Conservation (phyloP, 2,329 filamentous ascomycete species). For the Penicillium sp. region DNA sequence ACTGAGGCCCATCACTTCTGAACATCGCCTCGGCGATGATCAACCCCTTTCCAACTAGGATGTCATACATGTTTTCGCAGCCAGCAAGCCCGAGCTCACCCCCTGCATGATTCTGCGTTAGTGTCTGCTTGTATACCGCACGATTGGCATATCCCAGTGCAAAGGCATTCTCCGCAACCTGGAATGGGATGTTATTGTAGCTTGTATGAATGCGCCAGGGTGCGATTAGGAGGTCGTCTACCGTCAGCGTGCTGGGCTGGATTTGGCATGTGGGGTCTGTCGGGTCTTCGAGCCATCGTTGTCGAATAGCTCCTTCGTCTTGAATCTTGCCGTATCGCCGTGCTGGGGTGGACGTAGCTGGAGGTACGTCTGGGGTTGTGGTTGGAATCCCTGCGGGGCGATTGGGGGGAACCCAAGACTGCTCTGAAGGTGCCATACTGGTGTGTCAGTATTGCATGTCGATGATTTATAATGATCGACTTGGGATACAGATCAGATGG, state of each 20-base stretch:
- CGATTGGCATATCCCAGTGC: background rate
- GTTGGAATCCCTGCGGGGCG: background rate
- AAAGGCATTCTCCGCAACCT: background rate
- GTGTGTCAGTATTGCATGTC: background rate
- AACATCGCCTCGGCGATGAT: background rate
- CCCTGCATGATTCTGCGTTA: background rate
- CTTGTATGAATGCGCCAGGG: background rate
- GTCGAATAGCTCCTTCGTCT: background rate
- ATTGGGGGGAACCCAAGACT: background rate
- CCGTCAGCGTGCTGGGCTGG: background rate
- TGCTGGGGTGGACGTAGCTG: background rate
- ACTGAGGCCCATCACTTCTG: background rate
- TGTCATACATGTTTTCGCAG: background rate
- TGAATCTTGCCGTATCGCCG: background rate
- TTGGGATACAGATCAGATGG: background rate
- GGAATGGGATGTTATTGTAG: background rate
- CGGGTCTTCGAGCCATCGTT: constrained; percentile 1
- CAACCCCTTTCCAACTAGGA: background rate
- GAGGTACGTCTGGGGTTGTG: background rate
- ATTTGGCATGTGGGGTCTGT: background rate
- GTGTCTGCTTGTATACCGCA: background rate
- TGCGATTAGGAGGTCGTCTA: background rate
- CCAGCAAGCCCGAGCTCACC: background rate
- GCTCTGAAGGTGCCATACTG: background rate
- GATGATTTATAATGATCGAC: background rate